Evolutionary conservation across 352 stramenopile genomes (phyloP).

Genomic region (Phytophthora crassamura): DNA sequence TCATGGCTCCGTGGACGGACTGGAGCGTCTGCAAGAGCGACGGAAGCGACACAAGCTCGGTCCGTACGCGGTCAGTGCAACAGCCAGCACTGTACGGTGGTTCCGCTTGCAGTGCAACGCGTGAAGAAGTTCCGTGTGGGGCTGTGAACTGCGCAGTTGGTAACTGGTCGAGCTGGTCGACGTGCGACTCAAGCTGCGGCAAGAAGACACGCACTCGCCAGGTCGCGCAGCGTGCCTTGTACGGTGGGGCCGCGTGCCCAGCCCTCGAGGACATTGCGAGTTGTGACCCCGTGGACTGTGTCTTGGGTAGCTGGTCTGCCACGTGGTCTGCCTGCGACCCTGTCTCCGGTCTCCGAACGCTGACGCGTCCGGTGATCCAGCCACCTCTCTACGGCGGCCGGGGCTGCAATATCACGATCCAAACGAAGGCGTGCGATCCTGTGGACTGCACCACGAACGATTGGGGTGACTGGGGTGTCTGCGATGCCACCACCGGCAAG

Average conservation of each 20-base stretch:
- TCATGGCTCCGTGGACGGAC: conserved; percentile 38
- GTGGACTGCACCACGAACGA: conserved; percentile 56
- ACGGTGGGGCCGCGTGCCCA: conserved; percentile 37
- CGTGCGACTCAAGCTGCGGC: conserved; percentile 46
- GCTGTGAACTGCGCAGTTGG: conserved; percentile 58
- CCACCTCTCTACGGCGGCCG: conserved; percentile 44
- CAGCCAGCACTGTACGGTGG: conserved; percentile 48
- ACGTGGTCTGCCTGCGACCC: conserved; percentile 47
- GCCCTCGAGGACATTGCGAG: conserved; percentile 44
- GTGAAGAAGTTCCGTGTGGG: conserved; percentile 49
- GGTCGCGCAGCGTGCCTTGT: conserved; percentile 43
- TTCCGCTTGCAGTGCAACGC: conserved; percentile 30
- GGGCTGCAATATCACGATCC: conserved; percentile 35
- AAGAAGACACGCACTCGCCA: conserved; percentile 47
- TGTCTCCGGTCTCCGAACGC: conserved; percentile 34
- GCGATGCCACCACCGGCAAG: conserved; percentile 31
- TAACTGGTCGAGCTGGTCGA: conserved; percentile 50
- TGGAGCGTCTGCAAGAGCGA: conserved; percentile 43
- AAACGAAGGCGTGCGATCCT: conserved; percentile 53
- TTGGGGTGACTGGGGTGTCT: conserved; percentile 40
- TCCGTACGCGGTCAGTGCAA: conserved; percentile 39
- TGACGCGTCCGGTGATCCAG: conserved; percentile 49
- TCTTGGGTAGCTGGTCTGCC: conserved; percentile 42
- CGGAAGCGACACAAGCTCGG: conserved; percentile 31
- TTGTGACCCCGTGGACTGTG: conserved; percentile 54